phyloP scores from a whole-genome alignment of 106 monocot genomes.

The Dactylorhiza incarnata region DNA sequence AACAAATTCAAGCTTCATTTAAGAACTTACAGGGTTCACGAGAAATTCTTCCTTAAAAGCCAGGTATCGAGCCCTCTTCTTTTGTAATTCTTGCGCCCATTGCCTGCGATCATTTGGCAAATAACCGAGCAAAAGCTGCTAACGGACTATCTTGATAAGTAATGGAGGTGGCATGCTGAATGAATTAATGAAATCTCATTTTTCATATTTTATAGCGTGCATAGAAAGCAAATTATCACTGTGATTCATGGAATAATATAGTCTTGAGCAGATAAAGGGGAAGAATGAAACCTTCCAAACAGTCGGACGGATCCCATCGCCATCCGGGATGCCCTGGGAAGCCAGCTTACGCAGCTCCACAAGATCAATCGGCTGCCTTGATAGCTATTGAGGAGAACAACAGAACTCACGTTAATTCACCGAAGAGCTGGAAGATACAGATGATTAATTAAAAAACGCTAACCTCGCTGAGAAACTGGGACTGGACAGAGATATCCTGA shows the following conservation, averaged over 20 bases:
- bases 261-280: neutral
- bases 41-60: slow-evolving; percentile 80
- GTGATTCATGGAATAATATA: no score
- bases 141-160: neutral
- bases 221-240: no score
- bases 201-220: no score
- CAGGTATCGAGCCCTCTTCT: slow-evolving; percentile 64
- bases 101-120: slow-evolving; percentile 55
- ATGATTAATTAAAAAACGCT: neutral
- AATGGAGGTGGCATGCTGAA: no score
- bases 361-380: slow-evolving; percentile 34
- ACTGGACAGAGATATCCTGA: slow-evolving; percentile 68
- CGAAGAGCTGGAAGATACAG: no score
- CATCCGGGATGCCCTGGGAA: slow-evolving; percentile 69
- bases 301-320: slow-evolving; percentile 60
- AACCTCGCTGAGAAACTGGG: slow-evolving; percentile 65
- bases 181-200: no score
- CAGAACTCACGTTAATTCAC: neutral
- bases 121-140: slow-evolving; percentile 75
- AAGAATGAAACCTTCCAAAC: slow-evolving; percentile 65
- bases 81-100: slow-evolving; percentile 61
- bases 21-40: slow-evolving; percentile 60
- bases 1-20: no score
- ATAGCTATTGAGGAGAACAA: neutral
- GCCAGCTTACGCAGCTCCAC: slow-evolving; percentile 65